phyloP scores from a whole-genome alignment of 805 yeast species.

The Candida nitratophila region DNA sequence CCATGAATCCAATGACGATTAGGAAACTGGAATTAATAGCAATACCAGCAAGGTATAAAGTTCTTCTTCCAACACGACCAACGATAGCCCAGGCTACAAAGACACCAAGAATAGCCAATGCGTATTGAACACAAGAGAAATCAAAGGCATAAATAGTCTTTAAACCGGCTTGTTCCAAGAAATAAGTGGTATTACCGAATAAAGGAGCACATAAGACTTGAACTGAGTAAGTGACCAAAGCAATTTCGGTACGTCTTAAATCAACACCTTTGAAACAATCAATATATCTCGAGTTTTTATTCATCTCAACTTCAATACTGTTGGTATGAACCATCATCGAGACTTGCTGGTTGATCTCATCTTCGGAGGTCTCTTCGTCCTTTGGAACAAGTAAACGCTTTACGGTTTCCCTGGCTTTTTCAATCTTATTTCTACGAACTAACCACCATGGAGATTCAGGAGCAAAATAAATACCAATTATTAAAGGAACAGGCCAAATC shows the following conservation, averaged over 20 bases:
- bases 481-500: slow-evolving; percentile 43
- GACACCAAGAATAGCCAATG: slow-evolving; percentile 24
- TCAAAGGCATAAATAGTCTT: slow-evolving; percentile 10
- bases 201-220: slow-evolving; percentile 58
- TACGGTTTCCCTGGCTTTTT: slow-evolving; percentile 28
- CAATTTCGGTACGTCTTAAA: slow-evolving; percentile 44
- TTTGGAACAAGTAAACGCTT: too few relatives aligned
- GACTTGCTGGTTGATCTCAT: slow-evolving; percentile 3
- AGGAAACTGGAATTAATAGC: slow-evolving; percentile 2
- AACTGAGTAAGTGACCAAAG: slow-evolving; percentile 32
- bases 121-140: slow-evolving; percentile 23
- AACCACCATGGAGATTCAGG: slow-evolving; percentile 59
- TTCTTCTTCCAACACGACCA: slow-evolving; percentile 29
- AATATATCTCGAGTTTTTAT: slow-evolving; percentile 1
- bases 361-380: background rate
- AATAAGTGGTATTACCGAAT: slow-evolving; percentile 43
- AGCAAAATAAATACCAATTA: slow-evolving; percentile 33
- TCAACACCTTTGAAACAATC: slow-evolving; percentile 45
- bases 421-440: slow-evolving; percentile 32
- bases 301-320: background rate
- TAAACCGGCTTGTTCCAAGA: slow-evolving; percentile 13
- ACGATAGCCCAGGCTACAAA: slow-evolving; percentile 33
- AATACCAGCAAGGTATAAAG: slow-evolving; percentile 13
- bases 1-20: slow-evolving; percentile 8
- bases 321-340: slow-evolving; percentile 5